Evolutionary conservation across 345 rosid species (phyloP), one percentile per base, ranked within the genome.

Genomic region (Populus tremula): DNA sequence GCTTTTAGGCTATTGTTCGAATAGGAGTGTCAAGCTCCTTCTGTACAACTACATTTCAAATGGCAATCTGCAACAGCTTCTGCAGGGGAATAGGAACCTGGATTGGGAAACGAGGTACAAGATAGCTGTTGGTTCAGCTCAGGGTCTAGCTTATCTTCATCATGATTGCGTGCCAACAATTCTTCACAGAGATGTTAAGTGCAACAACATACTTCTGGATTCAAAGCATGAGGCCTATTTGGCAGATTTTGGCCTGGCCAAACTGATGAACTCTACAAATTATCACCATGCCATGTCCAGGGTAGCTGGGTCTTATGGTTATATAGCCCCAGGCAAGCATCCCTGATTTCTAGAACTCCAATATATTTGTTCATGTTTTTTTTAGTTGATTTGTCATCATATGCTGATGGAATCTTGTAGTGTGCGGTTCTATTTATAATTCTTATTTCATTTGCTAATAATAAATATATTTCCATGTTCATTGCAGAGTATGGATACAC

Each of bases 81-180:
- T 93, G 78, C 88, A 77, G 81, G 89, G 82, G 31, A 93, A 90
- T 71, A 72, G 96, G 69, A 89, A 86, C 79, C 84, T 93, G 84
- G 98, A 91, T 67, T 95, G 99, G 98, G 97, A 92, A 82, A 92
- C 89, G 3, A 84, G 98, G 80, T 95, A 95, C 86, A 95, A 91
- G 81, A 93, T 95, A 39, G 98, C 97, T 0, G 87, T 93, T 6
- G 98, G 98, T 38, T 75, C 98, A 38, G 99, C 99, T 63, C 98
- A 94, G 43, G 98, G 97, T 69, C 87, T 95, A 1, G 93, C 98
- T 79, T 95, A 93, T 81, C 96, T 95, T 74, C 97, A 95, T 71
- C 99, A 92, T 50, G 99, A 95, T 70, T 95, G 99, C 39, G 90
- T 86, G 76, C 99, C 99, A 0, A 82, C 91, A n/a, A 91, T 95